phyloP scores from a whole-genome alignment of 2,329 filamentous ascomycete genomes.

The Fusarium sublunatum region DNA sequence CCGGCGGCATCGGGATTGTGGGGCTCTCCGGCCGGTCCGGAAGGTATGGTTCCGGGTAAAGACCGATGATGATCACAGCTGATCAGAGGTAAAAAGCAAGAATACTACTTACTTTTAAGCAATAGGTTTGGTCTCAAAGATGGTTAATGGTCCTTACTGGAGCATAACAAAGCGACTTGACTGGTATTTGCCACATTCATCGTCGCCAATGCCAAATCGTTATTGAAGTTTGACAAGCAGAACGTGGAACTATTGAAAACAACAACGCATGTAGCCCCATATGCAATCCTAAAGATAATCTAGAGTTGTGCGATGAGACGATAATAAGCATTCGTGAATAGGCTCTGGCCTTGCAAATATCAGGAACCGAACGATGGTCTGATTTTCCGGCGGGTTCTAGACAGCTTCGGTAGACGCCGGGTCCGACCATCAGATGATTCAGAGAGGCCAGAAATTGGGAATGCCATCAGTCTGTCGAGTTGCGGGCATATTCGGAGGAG shows the following conservation, averaged over 20 bases:
- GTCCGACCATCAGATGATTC: slow-evolving; percentile 28
- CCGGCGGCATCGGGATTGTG: background rate
- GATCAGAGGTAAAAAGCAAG: no score
- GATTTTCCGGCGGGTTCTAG: slow-evolving; percentile 25
- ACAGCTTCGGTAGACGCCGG: slow-evolving; percentile 34
- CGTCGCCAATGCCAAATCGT: no score
- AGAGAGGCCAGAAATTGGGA: background rate
- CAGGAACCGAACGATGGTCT: slow-evolving; percentile 23
- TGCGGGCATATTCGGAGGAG: background rate
- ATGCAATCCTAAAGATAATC: background rate
- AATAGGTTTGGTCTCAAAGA: no score
- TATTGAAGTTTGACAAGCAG: no score
- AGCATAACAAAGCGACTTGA: no score
- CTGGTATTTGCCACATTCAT: no score
- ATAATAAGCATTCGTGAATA: slow-evolving; percentile 7
- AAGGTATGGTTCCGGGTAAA: no score
- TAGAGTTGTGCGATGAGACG: background rate
- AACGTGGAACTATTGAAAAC: background rate
- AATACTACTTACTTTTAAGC: no score
- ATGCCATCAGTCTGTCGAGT: slow-evolving; percentile 3
- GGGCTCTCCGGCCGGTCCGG: background rate
- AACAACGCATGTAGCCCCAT: background rate
- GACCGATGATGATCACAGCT: no score
- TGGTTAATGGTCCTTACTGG: no score
- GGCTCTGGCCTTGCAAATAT: background rate